These are phyloP conservation scores for Pseudodiploospora longispora DNA, from an alignment of 2,329 filamentous ascomycete species.

Conservation along the genomic window DNA sequence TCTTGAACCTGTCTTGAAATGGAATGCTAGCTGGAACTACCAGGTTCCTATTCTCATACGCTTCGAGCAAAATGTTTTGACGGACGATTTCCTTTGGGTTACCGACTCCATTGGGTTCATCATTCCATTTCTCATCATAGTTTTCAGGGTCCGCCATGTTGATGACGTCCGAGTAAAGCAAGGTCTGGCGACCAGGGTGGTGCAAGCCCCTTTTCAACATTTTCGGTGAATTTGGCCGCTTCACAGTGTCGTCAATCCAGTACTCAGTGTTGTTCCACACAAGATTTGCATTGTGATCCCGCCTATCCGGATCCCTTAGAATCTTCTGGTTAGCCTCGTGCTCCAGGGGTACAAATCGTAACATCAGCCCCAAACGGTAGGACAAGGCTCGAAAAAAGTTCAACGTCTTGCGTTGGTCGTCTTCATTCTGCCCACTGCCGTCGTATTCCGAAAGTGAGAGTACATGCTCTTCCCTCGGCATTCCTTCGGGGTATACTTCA, in stretches of 20 bases:
- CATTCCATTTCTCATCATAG: constrained; percentile 4
- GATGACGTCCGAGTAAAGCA: constrained; percentile 22
- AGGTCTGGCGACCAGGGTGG: constrained; percentile 8
- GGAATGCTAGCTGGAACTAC: constrained; percentile 29
- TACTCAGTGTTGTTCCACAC: constrained; percentile 7
- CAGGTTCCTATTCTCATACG: constrained; percentile 32
- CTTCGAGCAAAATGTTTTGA: constrained; percentile 34
- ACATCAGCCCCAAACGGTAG: constrained; percentile 31
- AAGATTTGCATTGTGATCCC: constrained; percentile 9
- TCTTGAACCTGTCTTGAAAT: constrained; percentile 1
- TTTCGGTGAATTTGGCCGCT: constrained; percentile 10
- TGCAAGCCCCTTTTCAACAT: constrained; percentile 7
- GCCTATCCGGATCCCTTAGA: background rate
- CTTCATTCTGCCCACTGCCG: background rate
- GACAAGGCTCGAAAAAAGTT: constrained; percentile 22
- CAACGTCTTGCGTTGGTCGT: constrained; percentile 3
- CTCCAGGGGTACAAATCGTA: constrained; percentile 10
- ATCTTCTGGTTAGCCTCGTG: constrained; percentile 4
- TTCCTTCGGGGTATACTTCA: background rate
- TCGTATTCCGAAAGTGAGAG: constrained; percentile 3
- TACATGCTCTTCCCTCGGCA: constrained; percentile 5
- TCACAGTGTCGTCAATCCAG: constrained; percentile 12
- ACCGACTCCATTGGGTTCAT: background rate
- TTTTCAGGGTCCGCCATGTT: constrained; percentile 21
- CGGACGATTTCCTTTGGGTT: constrained; percentile 20